Base-by-base conservation (phyloP, 2,329 filamentous ascomycete genomes). In the Rhinocladiella similis region DNA sequence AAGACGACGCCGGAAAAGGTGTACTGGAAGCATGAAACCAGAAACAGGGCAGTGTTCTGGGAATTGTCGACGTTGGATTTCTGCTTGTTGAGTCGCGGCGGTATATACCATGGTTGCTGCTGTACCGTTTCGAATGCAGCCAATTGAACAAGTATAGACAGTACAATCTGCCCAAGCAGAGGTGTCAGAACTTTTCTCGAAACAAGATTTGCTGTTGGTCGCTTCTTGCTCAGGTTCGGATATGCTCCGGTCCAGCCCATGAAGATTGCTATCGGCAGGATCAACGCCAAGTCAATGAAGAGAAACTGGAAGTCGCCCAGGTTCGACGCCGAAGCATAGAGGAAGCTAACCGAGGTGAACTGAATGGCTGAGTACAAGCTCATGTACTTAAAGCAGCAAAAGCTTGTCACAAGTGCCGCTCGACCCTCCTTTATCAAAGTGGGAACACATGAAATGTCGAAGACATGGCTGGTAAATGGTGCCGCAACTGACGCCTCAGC, bases 371-470 rank as follows among this genome's bases (percentile, higher is more conserved):
- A 97, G 77, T 99, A 99, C 63, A 99, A 76, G 66, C 90, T 95
- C 95, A 99, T 99, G 75, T 96, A 99, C 77, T 97, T 99, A 82
- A 99, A 99, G 77, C 94, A 99, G 76, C 90, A 95, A 77, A 99
- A 99, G 73, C 91, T 96, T 12, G 94, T 99, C n/a, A 97, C 92
- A 33, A 99, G 81, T 33, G 95, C 90, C 18, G 93, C 93, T 61
- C 95, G 86, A 18, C 94, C 94, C 77, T 99, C 94, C 63, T 91
- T 86, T 60, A 99, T 97, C 62, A 99, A 87, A 67, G 93, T 87
- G 6, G 93, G 88, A 3, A 99, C 93, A 71, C 94, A 99, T 12
- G 89, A 89, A 66, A 99, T 97, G 70, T 99, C 94, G 70, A 99
- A 99, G 16, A 97, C 81, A 35, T 92, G 86, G 54, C 91, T 96